phyloP scores from a whole-genome alignment of 2,329 filamentous ascomycete genomes.

The Hypoxylon sp. region DNA sequence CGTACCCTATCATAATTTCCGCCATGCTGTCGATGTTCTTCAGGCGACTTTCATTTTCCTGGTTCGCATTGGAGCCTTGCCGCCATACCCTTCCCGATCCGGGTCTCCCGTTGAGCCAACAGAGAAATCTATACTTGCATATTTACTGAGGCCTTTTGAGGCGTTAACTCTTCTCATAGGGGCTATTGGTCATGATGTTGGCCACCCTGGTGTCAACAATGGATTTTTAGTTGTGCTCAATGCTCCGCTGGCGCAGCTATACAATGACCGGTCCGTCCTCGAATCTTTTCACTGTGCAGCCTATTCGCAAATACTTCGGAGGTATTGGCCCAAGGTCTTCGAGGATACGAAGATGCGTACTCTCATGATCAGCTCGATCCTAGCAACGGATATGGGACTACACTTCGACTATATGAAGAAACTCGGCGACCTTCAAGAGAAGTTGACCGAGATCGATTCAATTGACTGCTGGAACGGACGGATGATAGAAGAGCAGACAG shows the following conservation, averaged over 20 bases:
- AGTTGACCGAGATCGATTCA: constrained; percentile 76
- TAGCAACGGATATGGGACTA: constrained; percentile 96
- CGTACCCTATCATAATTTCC: constrained; percentile 98
- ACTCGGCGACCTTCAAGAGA: constrained; percentile 84
- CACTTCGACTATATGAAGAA: constrained; percentile 98
- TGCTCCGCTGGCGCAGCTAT: constrained; percentile 91
- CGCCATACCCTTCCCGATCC: constrained; percentile 70
- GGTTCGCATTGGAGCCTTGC: constrained; percentile 81
- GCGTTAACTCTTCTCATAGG: constrained; percentile 90
- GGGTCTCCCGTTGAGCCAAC: constrained; percentile 50
- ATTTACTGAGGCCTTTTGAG: constrained; percentile 87
- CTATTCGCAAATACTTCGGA: constrained; percentile 93
- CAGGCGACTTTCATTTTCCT: constrained; percentile 95
- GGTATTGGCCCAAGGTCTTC: constrained; percentile 90
- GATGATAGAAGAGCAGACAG: constrained; percentile 80
- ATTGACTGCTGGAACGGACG: constrained; percentile 84
- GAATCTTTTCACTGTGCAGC: constrained; percentile 98
- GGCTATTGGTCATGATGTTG: constrained; percentile 98
- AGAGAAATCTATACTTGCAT: constrained; percentile 76
- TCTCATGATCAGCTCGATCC: constrained; percentile 96
- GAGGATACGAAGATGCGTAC: constrained; percentile 84
- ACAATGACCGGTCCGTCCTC: constrained; percentile 96
- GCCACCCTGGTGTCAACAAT: constrained; percentile 98
- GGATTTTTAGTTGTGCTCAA: constrained; percentile 94
- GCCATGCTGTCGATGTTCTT: constrained; percentile 95